phyloP scores from a whole-genome alignment of 345 rosid genomes.

The Cardamine resedifolia region DNA sequence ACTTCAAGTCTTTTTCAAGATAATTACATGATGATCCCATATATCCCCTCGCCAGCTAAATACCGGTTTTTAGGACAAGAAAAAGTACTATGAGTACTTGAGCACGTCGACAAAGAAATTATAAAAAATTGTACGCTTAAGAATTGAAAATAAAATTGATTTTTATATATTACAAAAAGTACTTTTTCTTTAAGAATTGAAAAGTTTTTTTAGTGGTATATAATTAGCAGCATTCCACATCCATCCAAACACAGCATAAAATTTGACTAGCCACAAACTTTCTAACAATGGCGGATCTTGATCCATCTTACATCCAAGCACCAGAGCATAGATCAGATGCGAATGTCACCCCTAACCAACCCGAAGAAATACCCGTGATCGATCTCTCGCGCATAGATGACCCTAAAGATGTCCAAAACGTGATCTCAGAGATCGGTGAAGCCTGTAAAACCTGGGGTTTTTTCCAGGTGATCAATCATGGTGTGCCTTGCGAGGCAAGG shows the following conservation, averaged over 20 bases:
- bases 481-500: constrained; percentile 42
- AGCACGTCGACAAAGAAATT: constrained; percentile 10
- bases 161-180: background rate
- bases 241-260: background rate
- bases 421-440: constrained; percentile 44
- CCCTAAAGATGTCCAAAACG: constrained; percentile 22
- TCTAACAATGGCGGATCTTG: constrained; percentile 44
- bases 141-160: constrained; percentile 6
- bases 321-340: constrained; percentile 43
- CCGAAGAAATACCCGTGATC: constrained; percentile 51
- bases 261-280: background rate
- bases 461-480: constrained; percentile 55
- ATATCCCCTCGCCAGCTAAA: constrained; percentile 10
- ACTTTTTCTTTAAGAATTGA: background rate
- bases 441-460: constrained; percentile 67
- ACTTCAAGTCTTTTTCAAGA: background rate
- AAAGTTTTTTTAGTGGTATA: background rate
- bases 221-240: background rate
- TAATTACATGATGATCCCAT: constrained; percentile 12
- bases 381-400: constrained; percentile 39
- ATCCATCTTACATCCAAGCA: constrained; percentile 49
- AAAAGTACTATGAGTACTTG: too few relatives aligned
- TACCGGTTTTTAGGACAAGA: too few relatives aligned
- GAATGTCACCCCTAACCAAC: constrained; percentile 14
- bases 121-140: background rate